Conservation (phyloP, 176 grass and related monocot species). For the Musa itinerans region DNA sequence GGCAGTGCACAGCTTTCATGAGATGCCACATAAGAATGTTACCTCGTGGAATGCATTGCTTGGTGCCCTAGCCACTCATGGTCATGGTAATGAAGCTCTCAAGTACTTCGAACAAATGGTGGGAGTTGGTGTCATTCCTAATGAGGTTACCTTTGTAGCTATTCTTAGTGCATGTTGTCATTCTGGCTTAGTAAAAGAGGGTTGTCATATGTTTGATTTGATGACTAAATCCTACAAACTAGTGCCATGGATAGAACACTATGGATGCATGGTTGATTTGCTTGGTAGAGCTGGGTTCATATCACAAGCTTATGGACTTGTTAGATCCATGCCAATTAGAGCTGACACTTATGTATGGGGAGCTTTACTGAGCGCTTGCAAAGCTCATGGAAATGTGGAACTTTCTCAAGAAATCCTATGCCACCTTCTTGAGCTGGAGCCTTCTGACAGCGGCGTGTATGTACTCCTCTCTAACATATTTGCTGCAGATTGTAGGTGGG, state of each 20-base stretch:
- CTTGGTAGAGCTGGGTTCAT: conserved; percentile 39
- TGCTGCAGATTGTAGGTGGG: conserved; percentile 32
- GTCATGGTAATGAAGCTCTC: conserved; percentile 27
- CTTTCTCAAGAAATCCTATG: conserved; percentile 31
- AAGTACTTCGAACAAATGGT: conserved; percentile 33
- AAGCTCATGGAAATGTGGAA: conserved; percentile 26
- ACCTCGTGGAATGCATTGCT: conserved; percentile 47
- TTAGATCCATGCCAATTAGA: conserved; percentile 30
- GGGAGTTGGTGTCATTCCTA: conserved; percentile 18
- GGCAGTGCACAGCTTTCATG: conserved; percentile 28
- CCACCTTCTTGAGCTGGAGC: conserved; percentile 34
- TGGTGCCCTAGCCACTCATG: conserved; percentile 33
- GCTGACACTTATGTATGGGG: conserved; percentile 34
- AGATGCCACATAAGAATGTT: conserved; percentile 35
- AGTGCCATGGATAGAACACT: conserved; percentile 32
- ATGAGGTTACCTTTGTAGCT: conserved; percentile 37
- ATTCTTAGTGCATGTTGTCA: conserved; percentile 38
- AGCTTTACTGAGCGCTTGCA: conserved; percentile 36
- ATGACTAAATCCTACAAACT: conserved; percentile 30
- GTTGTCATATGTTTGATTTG: conserved; percentile 20
- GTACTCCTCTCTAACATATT: conserved; percentile 43
- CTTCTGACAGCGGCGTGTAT: conserved; percentile 28
- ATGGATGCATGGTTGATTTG: conserved; percentile 51
- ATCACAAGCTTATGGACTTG: conserved; percentile 35
- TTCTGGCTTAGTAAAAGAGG: conserved; percentile 37